A percentile compares a stretch with the other conserved stretches of the same genome.
These are phyloP conservation scores for Cladorrhinum samala DNA, from an alignment of 495 filamentous ascomycete genomes.

Conservation along the genomic window DNA sequence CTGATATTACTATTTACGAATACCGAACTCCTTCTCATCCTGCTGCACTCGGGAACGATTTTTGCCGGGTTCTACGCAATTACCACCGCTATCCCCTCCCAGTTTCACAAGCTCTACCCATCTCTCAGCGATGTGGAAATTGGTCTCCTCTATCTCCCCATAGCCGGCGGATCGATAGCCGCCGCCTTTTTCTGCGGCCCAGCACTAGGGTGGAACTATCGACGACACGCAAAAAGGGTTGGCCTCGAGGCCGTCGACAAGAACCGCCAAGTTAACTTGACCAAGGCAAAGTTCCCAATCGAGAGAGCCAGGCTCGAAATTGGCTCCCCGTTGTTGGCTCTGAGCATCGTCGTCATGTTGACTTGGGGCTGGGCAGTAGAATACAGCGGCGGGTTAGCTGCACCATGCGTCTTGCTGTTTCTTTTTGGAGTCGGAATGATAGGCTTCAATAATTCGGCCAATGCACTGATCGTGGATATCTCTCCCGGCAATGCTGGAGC, in stretches of 20 bases:
- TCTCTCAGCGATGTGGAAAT: conserved; percentile 52
- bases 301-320: conserved; percentile 56
- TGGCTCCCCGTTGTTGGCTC: conserved; percentile 39
- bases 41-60: conserved; percentile 49
- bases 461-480: conserved; percentile 58
- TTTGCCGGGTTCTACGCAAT: conserved; percentile 56
- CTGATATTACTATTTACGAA: conserved; percentile 48
- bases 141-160: conserved; percentile 48
- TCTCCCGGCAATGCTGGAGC: conserved; percentile 54
- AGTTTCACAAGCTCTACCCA: conserved; percentile 44
- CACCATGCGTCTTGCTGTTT: conserved; percentile 48
- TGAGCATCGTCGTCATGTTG: conserved; percentile 34
- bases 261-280: conserved; percentile 44
- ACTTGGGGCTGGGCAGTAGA: conserved; percentile 54
- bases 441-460: conserved; percentile 40
- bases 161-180: conserved; percentile 54
- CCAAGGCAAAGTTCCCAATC: conserved; percentile 50
- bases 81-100: conserved; percentile 38
- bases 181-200: conserved; percentile 52
- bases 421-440: conserved; percentile 44
- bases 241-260: conserved; percentile 39
- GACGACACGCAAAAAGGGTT: conserved; percentile 32
- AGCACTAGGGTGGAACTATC: conserved; percentile 49
- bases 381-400: conserved; percentile 21
- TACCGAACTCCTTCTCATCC: conserved; percentile 53